These are phyloP conservation scores for Tetracladium marchalianum DNA, from an alignment of 495 filamentous ascomycete genomes.

Conservation along the genomic window DNA sequence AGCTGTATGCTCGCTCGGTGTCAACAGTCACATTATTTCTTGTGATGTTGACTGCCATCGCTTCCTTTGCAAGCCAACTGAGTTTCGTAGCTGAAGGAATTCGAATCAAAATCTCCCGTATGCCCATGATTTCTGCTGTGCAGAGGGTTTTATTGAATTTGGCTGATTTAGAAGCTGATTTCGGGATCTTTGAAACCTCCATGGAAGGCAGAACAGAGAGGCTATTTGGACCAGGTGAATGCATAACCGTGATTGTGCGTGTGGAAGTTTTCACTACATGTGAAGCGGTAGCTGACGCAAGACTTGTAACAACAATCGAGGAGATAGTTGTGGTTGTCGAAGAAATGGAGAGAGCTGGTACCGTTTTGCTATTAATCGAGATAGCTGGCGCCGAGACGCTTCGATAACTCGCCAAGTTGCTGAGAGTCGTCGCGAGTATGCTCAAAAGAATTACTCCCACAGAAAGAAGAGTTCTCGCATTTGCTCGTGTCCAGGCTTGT, in stretches of 20 bases:
- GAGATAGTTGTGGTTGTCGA: constrained; percentile 9
- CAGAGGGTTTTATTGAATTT: constrained; percentile 30
- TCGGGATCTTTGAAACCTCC: constrained; percentile 19
- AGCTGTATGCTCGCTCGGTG: constrained; percentile 41
- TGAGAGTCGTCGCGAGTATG: constrained; percentile 10
- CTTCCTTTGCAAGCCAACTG: constrained; percentile 34
- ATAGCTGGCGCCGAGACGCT: constrained; percentile 12
- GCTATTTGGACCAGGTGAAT: constrained; percentile 17
- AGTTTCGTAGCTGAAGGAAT: constrained; percentile 38
- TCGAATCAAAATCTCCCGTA: constrained; percentile 43
- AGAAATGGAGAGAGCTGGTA: constrained; percentile 12
- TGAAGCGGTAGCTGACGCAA: constrained; percentile 7
- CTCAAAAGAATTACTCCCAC: constrained; percentile 15
- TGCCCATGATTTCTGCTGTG: constrained; percentile 40
- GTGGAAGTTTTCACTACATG: constrained; percentile 11
- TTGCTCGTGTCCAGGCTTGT: no score
- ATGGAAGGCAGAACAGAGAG: constrained; percentile 23
- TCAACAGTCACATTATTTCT: constrained; percentile 33
- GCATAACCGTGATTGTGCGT: constrained; percentile 16
- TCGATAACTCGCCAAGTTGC: constrained; percentile 6
- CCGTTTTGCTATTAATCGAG: constrained; percentile 19
- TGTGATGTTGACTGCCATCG: constrained; percentile 41
- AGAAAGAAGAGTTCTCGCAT: constrained; percentile 12
- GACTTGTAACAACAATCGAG: constrained; percentile 2
- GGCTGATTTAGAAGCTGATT: constrained; percentile 29